A percentile compares a stretch with the other conserved stretches of the same genome.
These are phyloP conservation scores for Pyrenophora seminiperda DNA, from an alignment of 2,329 filamentous ascomycete genomes.

Conservation along the genomic window DNA sequence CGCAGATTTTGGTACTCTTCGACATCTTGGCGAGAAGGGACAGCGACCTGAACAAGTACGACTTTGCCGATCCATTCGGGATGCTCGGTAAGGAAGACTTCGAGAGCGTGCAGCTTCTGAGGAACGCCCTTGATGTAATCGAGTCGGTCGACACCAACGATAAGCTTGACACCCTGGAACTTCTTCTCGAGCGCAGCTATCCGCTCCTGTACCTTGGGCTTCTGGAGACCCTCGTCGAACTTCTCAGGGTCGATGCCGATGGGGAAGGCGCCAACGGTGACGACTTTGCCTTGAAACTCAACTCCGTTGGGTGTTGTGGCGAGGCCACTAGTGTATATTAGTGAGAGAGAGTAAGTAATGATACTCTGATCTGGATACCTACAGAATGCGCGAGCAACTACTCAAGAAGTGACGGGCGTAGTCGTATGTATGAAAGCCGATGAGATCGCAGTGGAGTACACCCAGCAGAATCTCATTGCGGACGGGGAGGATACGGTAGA, in stretches of 20 bases:
- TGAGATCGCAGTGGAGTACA: slow-evolving; percentile 89
- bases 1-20: slow-evolving; percentile 97
- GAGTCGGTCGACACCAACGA: slow-evolving; percentile 93
- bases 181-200: slow-evolving; percentile 85
- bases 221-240: slow-evolving; percentile 86
- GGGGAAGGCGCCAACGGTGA: slow-evolving; percentile 92
- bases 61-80: slow-evolving; percentile 98
- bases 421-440: slow-evolving; percentile 98
- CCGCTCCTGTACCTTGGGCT: slow-evolving; percentile 82
- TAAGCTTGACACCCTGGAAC: slow-evolving; percentile 94
- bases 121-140: slow-evolving; percentile 99
- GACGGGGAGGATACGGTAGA: slow-evolving; percentile 93
- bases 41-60: slow-evolving; percentile 92
- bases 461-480: slow-evolving; percentile 86
- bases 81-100: slow-evolving; percentile 95
- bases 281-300: slow-evolving; percentile 84
- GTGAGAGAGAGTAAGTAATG: neutral
- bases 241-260: slow-evolving; percentile 98
- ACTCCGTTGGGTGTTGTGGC: slow-evolving; percentile 90
- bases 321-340: slow-evolving; percentile 56
- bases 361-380: slow-evolving; percentile 41
- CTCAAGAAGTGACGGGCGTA: slow-evolving; percentile 98
- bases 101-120: slow-evolving; percentile 93
- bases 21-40: slow-evolving; percentile 92
- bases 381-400: slow-evolving; percentile 92